These are phyloP conservation scores for Citropsis articulata DNA, from an alignment of 345 rosid species.

Conservation along the genomic window DNA sequence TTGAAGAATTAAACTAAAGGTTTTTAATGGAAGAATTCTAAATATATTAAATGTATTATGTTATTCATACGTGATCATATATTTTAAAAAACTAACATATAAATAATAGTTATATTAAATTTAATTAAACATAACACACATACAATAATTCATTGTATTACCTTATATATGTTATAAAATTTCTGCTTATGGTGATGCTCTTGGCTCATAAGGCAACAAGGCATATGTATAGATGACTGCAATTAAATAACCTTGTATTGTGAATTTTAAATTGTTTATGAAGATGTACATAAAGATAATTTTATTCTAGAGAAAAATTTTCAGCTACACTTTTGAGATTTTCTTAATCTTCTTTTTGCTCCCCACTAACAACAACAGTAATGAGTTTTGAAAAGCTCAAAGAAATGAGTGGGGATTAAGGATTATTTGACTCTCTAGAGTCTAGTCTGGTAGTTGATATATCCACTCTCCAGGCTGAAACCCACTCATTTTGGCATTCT, in stretches of 20 bases:
- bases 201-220: too few relatives aligned
- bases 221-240: background rate
- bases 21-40: accelerated
- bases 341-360: background rate
- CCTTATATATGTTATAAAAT: accelerated
- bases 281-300: background rate
- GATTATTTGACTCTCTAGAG: background rate
- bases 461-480: too few relatives aligned
- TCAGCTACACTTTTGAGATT: background rate
- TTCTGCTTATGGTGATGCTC: too few relatives aligned
- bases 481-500: background rate
- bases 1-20: accelerated
- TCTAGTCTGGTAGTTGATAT: too few relatives aligned
- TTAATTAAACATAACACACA: too few relatives aligned
- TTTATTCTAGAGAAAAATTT: background rate
- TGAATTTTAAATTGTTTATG: background rate
- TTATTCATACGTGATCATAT: too few relatives aligned
- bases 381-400: background rate
- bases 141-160: too few relatives aligned
- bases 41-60: too few relatives aligned
- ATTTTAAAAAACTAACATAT: too few relatives aligned
- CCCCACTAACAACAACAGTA: background rate
- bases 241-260: background rate
- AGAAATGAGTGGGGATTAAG: background rate
- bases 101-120: too few relatives aligned